phyloP scores from a whole-genome alignment of 140 eudicot genomes.

The Anethum foeniculum region DNA sequence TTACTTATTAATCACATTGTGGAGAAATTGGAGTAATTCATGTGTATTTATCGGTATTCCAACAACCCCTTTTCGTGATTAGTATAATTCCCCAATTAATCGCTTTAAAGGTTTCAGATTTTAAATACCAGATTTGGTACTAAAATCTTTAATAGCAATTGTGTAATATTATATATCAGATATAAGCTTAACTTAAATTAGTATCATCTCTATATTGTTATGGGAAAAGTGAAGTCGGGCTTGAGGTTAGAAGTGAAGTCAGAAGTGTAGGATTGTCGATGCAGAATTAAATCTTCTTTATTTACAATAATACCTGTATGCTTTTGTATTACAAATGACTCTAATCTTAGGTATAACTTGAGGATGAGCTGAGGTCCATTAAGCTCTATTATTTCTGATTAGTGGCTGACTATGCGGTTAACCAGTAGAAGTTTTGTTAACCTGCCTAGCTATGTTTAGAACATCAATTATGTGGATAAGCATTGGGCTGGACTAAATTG shows the following conservation, averaged over 20 bases:
- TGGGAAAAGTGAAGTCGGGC: background rate
- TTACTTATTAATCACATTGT: background rate
- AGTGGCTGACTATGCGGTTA: background rate
- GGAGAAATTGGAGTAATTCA: background rate
- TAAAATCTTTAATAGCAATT: background rate
- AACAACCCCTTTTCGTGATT: background rate
- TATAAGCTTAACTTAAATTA: background rate
- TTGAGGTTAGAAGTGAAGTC: background rate
- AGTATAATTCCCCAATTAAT: background rate
- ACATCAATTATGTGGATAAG: background rate
- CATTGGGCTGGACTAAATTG: background rate
- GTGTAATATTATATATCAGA: too few relatives aligned
- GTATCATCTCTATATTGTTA: background rate
- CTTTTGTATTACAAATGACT: background rate
- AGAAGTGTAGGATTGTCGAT: background rate
- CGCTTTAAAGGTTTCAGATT: background rate
- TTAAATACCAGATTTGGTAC: background rate
- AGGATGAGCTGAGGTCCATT: background rate
- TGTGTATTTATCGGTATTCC: background rate
- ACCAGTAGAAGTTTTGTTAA: background rate
- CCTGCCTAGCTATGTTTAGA: background rate
- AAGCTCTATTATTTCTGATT: background rate
- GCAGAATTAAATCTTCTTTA: background rate
- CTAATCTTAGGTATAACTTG: background rate
- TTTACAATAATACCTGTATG: background rate